Base-by-base conservation (phyloP, 2,329 filamentous ascomycete species). In the Talaromyces sp. region DNA sequence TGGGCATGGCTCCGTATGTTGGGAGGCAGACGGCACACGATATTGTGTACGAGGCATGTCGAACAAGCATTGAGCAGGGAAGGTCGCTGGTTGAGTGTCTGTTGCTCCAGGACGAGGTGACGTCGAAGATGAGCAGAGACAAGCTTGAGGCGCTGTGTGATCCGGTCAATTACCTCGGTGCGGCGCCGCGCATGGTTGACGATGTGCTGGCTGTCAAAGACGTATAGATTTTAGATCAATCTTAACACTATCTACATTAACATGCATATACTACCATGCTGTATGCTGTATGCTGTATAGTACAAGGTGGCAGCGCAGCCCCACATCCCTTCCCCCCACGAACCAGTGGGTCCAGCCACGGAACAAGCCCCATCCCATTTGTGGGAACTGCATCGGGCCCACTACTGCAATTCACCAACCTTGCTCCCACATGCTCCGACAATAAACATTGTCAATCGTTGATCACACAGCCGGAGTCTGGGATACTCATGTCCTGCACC, bases 101-200 rank as follows among this genome's bases (percentile, higher is more conserved):
- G 53, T 66, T 74, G 64, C 32, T 31, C 58, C 73, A 75, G 19
- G 63, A 71, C 9, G 75, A 79, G 52, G 76, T 83, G 14, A 77
- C 72, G 1, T 68, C 67, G 4, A 75, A 78, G 58, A 72, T 83
- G 46, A 72, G 79, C 38, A 73, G 75, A 41, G 70, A 80, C 32
- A 75, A 79, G 51, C 72, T 90, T 21, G 68, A 75, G 24, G 80
- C 83, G 10, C 74, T 82, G 31, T 84, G 82, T 69, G 85, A 89
- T 65, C 80, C 80, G 1, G 74, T 75, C 26, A 81, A 80, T 50
- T 82, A 82, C 55, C 56, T 74, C 35, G 73, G 73, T 1, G 69
- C 72, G 13, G 70, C 68, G 14, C 64, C 66, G 11, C 63, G 60
- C 53, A 73, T 75, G 73, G 71, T 74, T 6, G 68, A 75, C 35